Conservation (phyloP, 2,329 filamentous ascomycete species). For the Cladosporium sp. region DNA sequence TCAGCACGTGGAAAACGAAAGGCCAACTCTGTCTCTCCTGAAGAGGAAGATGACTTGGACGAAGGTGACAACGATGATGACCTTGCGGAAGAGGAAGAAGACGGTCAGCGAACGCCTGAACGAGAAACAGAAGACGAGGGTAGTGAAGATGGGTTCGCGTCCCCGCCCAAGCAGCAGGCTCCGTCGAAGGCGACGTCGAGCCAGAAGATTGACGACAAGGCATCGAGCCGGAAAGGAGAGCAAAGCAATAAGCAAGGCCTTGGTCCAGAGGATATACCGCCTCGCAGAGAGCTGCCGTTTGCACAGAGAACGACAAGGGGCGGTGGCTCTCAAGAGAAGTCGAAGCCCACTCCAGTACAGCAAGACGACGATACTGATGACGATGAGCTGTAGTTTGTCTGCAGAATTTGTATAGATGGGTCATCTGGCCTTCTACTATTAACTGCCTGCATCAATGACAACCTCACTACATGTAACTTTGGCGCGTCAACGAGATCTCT, state of each 20-base stretch:
- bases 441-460: too few species aligned
- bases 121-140: conserved; percentile 25
- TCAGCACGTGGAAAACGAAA: conserved; percentile 33
- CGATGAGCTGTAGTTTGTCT: conserved; percentile 27
- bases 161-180: neutral
- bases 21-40: conserved; percentile 15
- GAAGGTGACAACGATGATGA: conserved; percentile 43
- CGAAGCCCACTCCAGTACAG: neutral
- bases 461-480: too few species aligned
- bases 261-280: conserved; percentile 17
- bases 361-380: conserved; percentile 33
- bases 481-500: too few species aligned
- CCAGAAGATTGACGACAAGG: neutral
- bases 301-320: conserved; percentile 14
- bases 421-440: too few species aligned
- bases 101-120: conserved; percentile 27
- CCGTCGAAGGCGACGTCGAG: neutral
- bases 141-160: conserved; percentile 19
- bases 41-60: conserved; percentile 39
- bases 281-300: conserved; percentile 22
- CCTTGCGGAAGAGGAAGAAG: conserved; percentile 35
- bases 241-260: conserved; percentile 13
- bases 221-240: neutral
- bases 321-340: conserved; percentile 14
- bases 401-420: neutral